A percentile compares a stretch with the other conserved stretches of the same genome.
phyloP scores from a whole-genome alignment of 2,329 filamentous ascomycete species.

The Diaporthe citri region DNA sequence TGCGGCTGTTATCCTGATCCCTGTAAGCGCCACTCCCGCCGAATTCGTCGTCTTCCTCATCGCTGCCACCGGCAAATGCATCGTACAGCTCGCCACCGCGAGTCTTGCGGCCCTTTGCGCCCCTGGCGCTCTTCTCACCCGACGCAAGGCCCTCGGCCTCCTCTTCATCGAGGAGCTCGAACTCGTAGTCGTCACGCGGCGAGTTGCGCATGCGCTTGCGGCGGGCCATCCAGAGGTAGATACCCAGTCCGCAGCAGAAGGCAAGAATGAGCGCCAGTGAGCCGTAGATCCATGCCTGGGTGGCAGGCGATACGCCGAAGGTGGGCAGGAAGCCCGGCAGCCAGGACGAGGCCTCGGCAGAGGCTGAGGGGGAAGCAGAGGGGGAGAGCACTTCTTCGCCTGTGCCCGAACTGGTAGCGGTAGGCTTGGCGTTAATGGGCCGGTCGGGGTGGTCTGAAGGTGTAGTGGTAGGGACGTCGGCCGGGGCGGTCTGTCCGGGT shows the following conservation, averaged over 20 bases:
- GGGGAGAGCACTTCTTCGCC: slow-evolving; percentile 45
- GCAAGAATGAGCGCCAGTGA: slow-evolving; percentile 84
- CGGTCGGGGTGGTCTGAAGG: slow-evolving; percentile 76
- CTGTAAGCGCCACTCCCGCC: slow-evolving; percentile 54
- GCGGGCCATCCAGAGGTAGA: slow-evolving; percentile 85
- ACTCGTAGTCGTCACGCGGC: slow-evolving; percentile 88
- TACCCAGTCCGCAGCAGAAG: slow-evolving; percentile 85
- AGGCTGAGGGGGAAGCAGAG: slow-evolving; percentile 49
- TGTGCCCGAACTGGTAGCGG: slow-evolving; percentile 47
- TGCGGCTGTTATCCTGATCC: slow-evolving; percentile 43
- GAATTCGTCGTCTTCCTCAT: slow-evolving; percentile 69
- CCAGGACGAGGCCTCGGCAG: slow-evolving; percentile 69
- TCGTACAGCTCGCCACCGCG: slow-evolving; percentile 94
- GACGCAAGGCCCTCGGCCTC: slow-evolving; percentile 70
- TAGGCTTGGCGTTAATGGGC: slow-evolving; percentile 64
- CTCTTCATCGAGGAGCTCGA: slow-evolving; percentile 89
- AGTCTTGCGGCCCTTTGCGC: slow-evolving; percentile 61
- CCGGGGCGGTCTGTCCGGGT: slow-evolving; percentile 59
- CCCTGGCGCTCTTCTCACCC: slow-evolving; percentile 59
- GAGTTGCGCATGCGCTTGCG: slow-evolving; percentile 81
- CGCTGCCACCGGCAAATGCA: slow-evolving; percentile 90
- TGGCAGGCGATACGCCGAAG: slow-evolving; percentile 88
- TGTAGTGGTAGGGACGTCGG: slow-evolving; percentile 46
- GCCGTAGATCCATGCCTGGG: slow-evolving; percentile 94
- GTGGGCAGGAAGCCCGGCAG: slow-evolving; percentile 90